These are phyloP conservation scores for Diversispora epigaea DNA, from an alignment of 192 early-diverging fungal genomes.

Conservation along the genomic window DNA sequence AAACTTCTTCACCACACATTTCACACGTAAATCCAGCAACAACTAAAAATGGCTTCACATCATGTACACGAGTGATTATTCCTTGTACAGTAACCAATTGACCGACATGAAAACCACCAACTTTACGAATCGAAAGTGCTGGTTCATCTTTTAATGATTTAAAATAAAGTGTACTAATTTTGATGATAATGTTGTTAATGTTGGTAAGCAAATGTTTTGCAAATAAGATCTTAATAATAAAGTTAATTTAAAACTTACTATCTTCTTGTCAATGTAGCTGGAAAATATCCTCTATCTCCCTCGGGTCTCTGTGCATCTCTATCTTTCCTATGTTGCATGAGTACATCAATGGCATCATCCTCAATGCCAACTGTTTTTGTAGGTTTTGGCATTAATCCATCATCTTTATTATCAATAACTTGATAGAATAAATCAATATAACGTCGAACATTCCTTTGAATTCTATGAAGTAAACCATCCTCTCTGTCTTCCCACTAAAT, in stretches of 20 bases:
- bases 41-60: slow-evolving; percentile 87
- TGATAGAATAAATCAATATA: slow-evolving; percentile 79
- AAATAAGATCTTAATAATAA: background rate
- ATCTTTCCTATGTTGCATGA: slow-evolving; percentile 78
- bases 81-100: slow-evolving; percentile 85
- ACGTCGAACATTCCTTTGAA: slow-evolving; percentile 81
- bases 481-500: slow-evolving; percentile 5
- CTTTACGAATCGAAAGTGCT: slow-evolving; percentile 81
- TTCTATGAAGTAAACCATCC: slow-evolving; percentile 59
- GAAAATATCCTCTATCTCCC: slow-evolving; percentile 56
- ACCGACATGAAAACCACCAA: slow-evolving; percentile 79
- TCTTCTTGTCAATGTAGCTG: slow-evolving; percentile 79
- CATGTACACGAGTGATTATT: slow-evolving; percentile 90
- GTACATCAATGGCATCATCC: slow-evolving; percentile 84
- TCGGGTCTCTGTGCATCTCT: slow-evolving; percentile 38
- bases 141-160: slow-evolving; percentile 63
- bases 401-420: slow-evolving; percentile 57
- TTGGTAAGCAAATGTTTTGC: too few species aligned
- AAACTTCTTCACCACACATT: slow-evolving; percentile 91
- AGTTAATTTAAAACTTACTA: slow-evolving; percentile 60
- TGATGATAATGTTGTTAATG: background rate
- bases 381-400: slow-evolving; percentile 48
- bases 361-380: slow-evolving; percentile 58
- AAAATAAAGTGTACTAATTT: slow-evolving; percentile 72
- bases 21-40: slow-evolving; percentile 93